Percentiles rank a stretch among this genome's conserved stretches.
Conservation (phyloP, 768 basidiomycete genomes). For the Serendipita sp. region DNA sequence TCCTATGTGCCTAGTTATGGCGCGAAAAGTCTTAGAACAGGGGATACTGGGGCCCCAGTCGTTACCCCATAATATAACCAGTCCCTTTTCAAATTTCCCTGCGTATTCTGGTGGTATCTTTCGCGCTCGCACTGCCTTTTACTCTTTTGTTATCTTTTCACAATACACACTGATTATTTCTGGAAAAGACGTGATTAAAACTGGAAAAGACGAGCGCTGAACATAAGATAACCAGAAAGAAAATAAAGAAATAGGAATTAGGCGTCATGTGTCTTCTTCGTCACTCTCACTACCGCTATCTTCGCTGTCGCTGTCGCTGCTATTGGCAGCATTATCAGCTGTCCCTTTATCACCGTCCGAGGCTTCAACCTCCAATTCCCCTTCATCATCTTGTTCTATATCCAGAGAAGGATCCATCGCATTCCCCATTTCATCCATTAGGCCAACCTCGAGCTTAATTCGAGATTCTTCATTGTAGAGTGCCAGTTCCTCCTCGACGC, state of each 20-base stretch:
- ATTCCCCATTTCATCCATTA: neutral
- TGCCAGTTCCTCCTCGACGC: neutral
- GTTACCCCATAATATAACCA: neutral
- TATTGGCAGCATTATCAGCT: neutral
- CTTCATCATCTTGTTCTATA: neutral
- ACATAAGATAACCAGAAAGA: neutral
- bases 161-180: neutral
- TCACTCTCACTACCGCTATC: neutral
- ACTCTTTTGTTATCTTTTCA: slow-evolving; percentile 4
- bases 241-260: neutral
- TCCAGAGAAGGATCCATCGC: neutral
- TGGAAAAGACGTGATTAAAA: neutral
- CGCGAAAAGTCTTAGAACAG: too few relatives aligned
- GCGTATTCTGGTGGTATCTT: neutral
- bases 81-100: neutral
- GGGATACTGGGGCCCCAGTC: neutral
- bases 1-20: neutral
- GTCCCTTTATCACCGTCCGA: neutral
- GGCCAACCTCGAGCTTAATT: neutral
- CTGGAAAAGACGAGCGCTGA: neutral
- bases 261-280: neutral
- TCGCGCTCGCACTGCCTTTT: neutral
- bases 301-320: neutral
- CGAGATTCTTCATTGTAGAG: neutral
- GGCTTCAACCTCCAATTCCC: neutral